Evolutionary conservation across 306 rosid species (phyloP).

Genomic region (Ochetophila trinervis): DNA sequence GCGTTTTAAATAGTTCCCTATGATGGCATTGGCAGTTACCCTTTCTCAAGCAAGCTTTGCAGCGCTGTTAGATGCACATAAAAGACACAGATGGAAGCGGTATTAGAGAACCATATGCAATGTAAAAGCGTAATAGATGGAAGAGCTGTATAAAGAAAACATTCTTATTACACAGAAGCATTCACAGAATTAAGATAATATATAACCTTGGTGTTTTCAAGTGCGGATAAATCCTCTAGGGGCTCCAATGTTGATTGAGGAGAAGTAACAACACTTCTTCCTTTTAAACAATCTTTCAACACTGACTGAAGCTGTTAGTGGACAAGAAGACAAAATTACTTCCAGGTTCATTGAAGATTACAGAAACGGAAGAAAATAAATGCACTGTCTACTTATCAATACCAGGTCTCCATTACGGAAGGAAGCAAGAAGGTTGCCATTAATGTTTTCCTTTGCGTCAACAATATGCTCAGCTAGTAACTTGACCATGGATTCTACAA

Average conservation of each 20-base stretch:
- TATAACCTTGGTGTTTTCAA: conserved; percentile 40
- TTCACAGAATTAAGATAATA: neutral
- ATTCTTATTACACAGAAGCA: neutral
- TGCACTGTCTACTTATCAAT: conserved; percentile 9
- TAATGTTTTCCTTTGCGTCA: conserved; percentile 72
- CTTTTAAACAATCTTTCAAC: conserved; percentile 35
- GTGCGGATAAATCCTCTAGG: conserved; percentile 33
- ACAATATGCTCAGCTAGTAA: conserved; percentile 54
- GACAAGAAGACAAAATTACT: conserved; percentile 6
- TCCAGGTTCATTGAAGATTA: neutral
- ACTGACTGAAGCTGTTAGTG: conserved; percentile 34
- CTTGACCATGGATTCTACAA: conserved; percentile 51
- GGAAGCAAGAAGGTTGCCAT: conserved; percentile 56
- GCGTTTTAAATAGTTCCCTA: conserved; percentile 44
- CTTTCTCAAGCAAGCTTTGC: conserved; percentile 47
- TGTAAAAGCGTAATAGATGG: neutral
- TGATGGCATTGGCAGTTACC: conserved; percentile 68
- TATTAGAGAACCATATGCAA: neutral
- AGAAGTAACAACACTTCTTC: conserved; percentile 31
- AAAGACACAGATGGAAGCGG: conserved; percentile 9
- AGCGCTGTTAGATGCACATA: conserved; percentile 40
- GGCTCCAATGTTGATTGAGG: conserved; percentile 21
- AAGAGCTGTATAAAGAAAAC: no score
- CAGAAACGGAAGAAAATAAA: neutral
- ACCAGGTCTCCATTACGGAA: conserved; percentile 42